Evolutionary conservation across 108 stramenopile species (phyloP).

Genomic region (Heterococcus sp.): DNA sequence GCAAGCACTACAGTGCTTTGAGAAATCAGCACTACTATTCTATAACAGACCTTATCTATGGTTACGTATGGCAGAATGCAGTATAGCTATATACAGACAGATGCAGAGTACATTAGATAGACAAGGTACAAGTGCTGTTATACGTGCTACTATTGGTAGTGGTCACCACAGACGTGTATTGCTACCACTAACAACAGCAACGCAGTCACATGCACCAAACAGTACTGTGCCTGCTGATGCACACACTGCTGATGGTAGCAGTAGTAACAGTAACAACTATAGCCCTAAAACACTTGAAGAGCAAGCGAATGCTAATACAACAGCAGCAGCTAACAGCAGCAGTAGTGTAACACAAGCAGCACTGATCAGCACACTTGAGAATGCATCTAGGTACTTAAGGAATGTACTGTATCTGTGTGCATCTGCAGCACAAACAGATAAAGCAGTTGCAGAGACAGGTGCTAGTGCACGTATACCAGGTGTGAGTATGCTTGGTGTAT

Average conservation of each 20-base stretch:
- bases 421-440: neutral
- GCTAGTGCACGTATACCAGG: neutral
- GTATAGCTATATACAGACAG: conserved; percentile 4
- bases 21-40: conserved; percentile 35
- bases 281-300: neutral
- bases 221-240: too few species aligned
- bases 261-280: neutral
- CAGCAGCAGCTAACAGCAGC: neutral
- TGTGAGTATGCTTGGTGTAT: conserved; percentile 9
- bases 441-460: neutral
- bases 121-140: neutral
- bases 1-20: conserved; percentile 40
- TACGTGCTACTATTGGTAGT: neutral
- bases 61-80: conserved; percentile 43
- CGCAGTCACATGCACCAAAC: too few species aligned
- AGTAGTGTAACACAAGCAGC: neutral
- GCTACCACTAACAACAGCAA: neutral
- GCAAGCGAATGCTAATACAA: neutral
- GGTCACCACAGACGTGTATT: conserved; percentile 6
- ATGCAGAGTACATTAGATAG: neutral
- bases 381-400: conserved; percentile 8
- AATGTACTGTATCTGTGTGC: conserved; percentile 19
- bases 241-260: neutral
- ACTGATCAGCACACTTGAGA: neutral
- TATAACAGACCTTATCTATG: conserved; percentile 42